Percentiles rank a stretch among this genome's conserved stretches.
phyloP scores from a whole-genome alignment of 768 basidiomycete genomes.

The Psilocybe sp. region DNA sequence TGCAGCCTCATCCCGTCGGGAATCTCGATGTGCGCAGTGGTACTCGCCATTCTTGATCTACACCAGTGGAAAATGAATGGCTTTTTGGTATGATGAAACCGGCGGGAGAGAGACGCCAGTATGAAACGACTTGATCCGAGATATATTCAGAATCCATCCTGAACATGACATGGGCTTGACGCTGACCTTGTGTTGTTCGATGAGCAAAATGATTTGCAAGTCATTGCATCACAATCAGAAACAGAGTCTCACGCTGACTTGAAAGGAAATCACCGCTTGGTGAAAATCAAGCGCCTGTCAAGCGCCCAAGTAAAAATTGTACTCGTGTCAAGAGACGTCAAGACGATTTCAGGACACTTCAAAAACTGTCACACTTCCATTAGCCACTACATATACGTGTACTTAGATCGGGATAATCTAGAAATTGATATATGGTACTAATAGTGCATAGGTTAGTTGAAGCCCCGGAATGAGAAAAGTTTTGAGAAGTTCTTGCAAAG shows the following conservation, averaged over 20 bases:
- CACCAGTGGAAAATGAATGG: slow-evolving; percentile 5
- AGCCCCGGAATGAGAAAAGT: not conserved
- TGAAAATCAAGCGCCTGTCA: too few species aligned
- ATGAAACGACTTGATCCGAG: not conserved
- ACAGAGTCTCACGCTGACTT: too few species aligned
- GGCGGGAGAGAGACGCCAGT: slow-evolving; percentile 10
- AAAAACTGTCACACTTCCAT: too few species aligned
- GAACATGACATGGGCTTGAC: not conserved
- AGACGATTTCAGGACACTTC: too few species aligned
- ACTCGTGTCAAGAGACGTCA: too few species aligned
- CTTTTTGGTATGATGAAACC: slow-evolving; percentile 2
- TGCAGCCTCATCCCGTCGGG: slow-evolving; percentile 79
- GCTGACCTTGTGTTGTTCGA: too few species aligned
- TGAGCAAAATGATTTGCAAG: too few species aligned
- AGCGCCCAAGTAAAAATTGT: too few species aligned
- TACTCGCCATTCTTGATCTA: slow-evolving; percentile 18
- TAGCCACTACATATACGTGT: too few species aligned
- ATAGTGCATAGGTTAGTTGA: not conserved
- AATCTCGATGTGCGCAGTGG: slow-evolving; percentile 28
- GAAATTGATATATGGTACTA: not conserved
- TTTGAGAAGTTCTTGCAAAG: slow-evolving; percentile 31
- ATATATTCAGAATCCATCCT: not conserved
- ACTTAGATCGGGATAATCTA: too few species aligned
- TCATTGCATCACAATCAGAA: not conserved
- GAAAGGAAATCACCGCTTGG: too few species aligned